Evolutionary conservation across 2,329 filamentous ascomycete species (phyloP), one percentile per base, ranked within the genome.

Genomic region (Hypoxylon rubiginosum): DNA sequence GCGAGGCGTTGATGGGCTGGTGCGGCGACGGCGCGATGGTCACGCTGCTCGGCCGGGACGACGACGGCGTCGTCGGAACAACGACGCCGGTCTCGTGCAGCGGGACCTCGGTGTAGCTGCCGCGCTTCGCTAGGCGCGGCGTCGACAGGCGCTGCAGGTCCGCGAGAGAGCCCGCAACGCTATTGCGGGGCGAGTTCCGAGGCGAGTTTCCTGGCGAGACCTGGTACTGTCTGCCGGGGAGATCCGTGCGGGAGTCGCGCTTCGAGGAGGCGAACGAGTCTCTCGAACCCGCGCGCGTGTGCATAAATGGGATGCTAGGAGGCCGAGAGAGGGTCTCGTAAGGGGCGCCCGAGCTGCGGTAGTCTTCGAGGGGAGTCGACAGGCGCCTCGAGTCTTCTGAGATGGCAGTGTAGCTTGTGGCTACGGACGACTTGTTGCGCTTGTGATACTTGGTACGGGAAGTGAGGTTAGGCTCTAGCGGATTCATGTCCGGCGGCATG

Each of bases 401-500:
- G 58, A 78, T 71, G 46, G 71, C 71, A 9, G 80, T 85, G 69
- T 79, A 81, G 6, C 77, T 75, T 1, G 83, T 87, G 3, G 82
- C 80, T 28, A 87, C 74, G 1, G 86, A 88, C 1, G 85, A 86
- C 78, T 87, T 88, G 78, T 92, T 94, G 75, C 91, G 88, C 83
- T 94, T 94, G 80, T 97, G 93, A 62, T 66, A 60, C 41, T 69
- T 72, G 24, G 80, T 82, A 24, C 90, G 88, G 10, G 92, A 90
- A 1, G 94, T 97, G 62, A 97, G 82, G 73, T 95, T n/a, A n/a
- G 90, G 70, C 92, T 97, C 94, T 13, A 98, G 84, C 1, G 95
- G 95, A 77, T 98, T 98, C 92, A 97, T 93, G 75, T 98, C 95
- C 0, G 95, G 94, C 5, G 95, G 95, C 77, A 97, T 86, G 19